Evolutionary conservation across 2,329 filamentous ascomycete genomes (phyloP).

Genomic region (Colletotrichum sp.): DNA sequence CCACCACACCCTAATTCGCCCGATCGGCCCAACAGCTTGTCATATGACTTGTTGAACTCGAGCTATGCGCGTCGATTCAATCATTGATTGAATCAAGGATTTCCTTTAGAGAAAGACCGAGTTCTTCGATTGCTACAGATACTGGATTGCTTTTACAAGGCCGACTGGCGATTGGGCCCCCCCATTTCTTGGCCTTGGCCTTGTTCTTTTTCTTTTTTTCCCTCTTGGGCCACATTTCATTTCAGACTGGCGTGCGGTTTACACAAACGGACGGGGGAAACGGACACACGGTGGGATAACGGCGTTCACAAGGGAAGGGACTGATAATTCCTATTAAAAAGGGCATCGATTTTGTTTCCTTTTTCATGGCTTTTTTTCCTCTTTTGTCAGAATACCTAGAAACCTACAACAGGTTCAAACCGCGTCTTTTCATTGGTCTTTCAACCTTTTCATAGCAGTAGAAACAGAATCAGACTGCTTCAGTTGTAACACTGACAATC

Average conservation of each 20-base stretch:
- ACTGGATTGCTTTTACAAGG: neutral
- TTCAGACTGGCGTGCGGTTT: neutral
- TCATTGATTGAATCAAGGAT: neutral
- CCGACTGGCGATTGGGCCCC: neutral
- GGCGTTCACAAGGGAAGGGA: neutral
- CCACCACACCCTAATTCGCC: neutral
- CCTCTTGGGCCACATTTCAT: neutral
- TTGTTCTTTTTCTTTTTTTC: neutral
- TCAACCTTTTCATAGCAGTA: neutral
- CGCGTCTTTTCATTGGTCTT: neutral
- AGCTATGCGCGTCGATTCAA: neutral
- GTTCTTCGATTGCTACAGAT: neutral
- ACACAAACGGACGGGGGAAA: neutral
- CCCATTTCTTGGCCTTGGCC: neutral
- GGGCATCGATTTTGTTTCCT: neutral
- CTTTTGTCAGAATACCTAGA: conserved; percentile 11
- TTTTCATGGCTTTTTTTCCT: neutral
- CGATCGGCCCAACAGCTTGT: neutral
- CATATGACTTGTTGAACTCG: neutral
- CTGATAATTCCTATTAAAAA: neutral
- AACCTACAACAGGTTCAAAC: neutral
- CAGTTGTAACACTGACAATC: neutral
- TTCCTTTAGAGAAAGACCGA: neutral
- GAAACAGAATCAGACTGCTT: neutral
- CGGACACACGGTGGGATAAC: neutral